Evolutionary conservation across 2,329 filamentous ascomycete genomes (phyloP), one percentile per base, ranked within the genome.

Genomic region (Botrytis hyacinthi): DNA sequence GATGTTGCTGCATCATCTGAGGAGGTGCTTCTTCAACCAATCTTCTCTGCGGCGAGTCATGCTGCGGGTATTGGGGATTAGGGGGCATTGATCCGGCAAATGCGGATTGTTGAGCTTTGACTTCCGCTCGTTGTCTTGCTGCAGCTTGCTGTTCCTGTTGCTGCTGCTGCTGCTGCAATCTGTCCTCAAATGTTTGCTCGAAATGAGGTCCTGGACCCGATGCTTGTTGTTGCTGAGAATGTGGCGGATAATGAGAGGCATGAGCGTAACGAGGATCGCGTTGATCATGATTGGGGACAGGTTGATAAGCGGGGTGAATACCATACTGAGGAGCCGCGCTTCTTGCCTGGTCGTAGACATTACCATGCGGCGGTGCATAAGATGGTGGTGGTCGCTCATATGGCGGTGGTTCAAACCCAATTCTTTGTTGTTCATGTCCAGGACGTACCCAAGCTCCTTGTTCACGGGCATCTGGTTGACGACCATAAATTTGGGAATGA

Each of bases 1-100:
- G 86, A 51, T 89, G 86, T 54, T 89, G 86, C 59, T 89, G 85
- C 46, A 78, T 75, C 88, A 86, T 68, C 89, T 88, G 78, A 83
- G 65, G 71, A 83, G 65, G 71, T 54, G 86, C 72, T 87, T 88
- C 70, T 87, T 89, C 76, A 81, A 80, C 44, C 32, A 81, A 78
- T 77, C 85, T 79, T 77, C 82, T 80, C 73, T 83, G 79, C 74
- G 86, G 80, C 61, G 83, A 82, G 37, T 86, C 86, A 63, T 84
- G 87, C 8, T 82, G 86, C 46, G 83, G 80, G 7, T 82, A 82
- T 1, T 83, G 80, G 7, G 83, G 84, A 70, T 84, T 84, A 18
- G 66, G 37, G 16, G 82, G 71, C 79, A 81, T 65, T 83, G 84
- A 54, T 83, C 82, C n/a, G 81, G 80, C 70, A 74, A 81, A 78